phyloP scores from a whole-genome alignment of 73 alveolate species.

The Breviolum minutum region DNA sequence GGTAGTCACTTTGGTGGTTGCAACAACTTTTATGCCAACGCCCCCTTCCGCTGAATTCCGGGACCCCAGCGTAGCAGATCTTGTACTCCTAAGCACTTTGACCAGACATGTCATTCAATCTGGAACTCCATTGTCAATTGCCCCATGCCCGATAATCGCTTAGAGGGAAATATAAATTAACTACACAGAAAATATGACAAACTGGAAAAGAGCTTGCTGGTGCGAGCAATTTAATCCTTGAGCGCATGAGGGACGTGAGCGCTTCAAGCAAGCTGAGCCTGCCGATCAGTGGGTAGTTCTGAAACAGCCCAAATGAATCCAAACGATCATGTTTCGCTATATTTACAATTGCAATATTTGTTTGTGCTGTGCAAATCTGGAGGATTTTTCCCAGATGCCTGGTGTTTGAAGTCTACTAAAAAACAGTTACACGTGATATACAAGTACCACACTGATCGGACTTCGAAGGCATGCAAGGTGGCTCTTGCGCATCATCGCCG shows the following conservation, averaged over 20 bases:
- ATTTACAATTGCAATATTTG: background rate
- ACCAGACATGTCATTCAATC: background rate
- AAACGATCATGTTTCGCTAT: background rate
- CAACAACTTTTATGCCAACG: constrained; percentile 11
- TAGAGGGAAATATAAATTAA: background rate
- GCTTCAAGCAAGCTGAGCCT: background rate
- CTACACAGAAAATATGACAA: background rate
- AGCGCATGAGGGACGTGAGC: constrained; percentile 39
- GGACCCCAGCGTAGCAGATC: background rate
- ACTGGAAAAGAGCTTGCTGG: background rate
- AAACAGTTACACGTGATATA: background rate
- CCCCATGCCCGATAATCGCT: background rate
- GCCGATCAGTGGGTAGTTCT: background rate
- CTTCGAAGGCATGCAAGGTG: background rate
- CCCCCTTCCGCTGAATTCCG: constrained; percentile 24
- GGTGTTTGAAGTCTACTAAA: too few species aligned
- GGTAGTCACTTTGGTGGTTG: constrained; percentile 48
- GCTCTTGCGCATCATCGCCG: background rate
- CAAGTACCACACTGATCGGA: background rate
- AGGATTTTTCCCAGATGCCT: too few species aligned
- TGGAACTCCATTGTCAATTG: background rate
- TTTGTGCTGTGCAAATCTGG: too few species aligned
- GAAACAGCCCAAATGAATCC: background rate
- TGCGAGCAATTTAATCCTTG: background rate
- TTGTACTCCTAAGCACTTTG: background rate